phyloP scores from a whole-genome alignment of 78 protist species.

The Pirum gemmata region DNA sequence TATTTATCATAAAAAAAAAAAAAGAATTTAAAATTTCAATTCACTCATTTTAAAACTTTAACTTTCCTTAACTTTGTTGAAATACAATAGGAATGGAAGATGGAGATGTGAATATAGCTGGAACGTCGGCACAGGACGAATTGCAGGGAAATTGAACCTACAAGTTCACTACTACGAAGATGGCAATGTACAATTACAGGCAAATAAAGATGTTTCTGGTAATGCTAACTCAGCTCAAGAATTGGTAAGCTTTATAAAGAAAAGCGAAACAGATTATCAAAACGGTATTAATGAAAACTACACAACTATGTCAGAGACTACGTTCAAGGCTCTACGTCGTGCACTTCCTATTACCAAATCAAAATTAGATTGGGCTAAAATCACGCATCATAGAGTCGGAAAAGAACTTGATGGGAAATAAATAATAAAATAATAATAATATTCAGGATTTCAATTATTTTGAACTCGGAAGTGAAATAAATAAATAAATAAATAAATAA shows the following conservation, averaged over 20 bases:
- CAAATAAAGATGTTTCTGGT: constrained; percentile 35
- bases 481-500: too few relatives aligned
- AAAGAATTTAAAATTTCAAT: too few relatives aligned
- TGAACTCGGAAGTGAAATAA: too few relatives aligned
- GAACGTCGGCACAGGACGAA: neutral
- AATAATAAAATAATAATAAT: neutral
- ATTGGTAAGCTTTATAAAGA: neutral
- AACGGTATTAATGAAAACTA: constrained; percentile 50
- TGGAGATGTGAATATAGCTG: constrained; percentile 34
- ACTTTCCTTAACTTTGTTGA: neutral
- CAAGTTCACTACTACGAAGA: constrained; percentile 62
- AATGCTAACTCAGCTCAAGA: neutral
- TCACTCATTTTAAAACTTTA: neutral
- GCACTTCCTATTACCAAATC: constrained; percentile 49
- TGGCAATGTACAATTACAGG: constrained; percentile 59
- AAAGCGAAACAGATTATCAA: constrained; percentile 44
- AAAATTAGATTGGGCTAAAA: constrained; percentile 52
- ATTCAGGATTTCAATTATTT: too few relatives aligned
- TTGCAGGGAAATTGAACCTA: neutral
- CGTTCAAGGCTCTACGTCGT: constrained; percentile 55
- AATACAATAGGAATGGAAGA: constrained; percentile 32
- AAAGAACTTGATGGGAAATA: constrained; percentile 28
- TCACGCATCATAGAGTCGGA: constrained; percentile 40
- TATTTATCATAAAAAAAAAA: too few relatives aligned
- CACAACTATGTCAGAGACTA: constrained; percentile 36